A percentile compares a stretch with the other conserved stretches of the same genome.
Conservation (phyloP, 2,329 filamentous ascomycete species). For the Sclerotinia sclerotiorum region DNA sequence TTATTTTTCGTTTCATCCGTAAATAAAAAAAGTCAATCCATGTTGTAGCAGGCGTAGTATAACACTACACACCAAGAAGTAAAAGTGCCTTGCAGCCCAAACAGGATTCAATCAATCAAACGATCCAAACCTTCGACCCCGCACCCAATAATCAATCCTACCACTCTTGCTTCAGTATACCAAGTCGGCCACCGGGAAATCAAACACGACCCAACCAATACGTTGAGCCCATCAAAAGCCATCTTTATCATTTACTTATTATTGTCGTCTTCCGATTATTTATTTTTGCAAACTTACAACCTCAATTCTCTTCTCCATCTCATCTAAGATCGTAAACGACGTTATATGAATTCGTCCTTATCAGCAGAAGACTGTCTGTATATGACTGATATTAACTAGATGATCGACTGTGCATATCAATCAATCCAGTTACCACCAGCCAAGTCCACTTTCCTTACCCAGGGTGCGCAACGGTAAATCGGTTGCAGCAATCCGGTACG, state of each 20-base stretch:
- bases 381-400: slow-evolving; percentile 18
- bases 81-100: slow-evolving; percentile 18
- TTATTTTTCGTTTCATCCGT: not conserved
- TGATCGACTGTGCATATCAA: slow-evolving; percentile 18
- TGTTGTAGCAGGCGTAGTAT: not conserved
- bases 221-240: slow-evolving; percentile 6
- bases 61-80: not conserved
- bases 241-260: not conserved
- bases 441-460: not conserved
- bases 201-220: slow-evolving; percentile 8
- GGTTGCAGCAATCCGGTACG: slow-evolving; percentile 8
- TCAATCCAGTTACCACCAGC: not conserved
- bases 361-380: slow-evolving; percentile 10
- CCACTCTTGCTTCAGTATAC: slow-evolving; percentile 14
- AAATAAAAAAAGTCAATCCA: not conserved
- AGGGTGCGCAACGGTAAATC: slow-evolving; percentile 1
- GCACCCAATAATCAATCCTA: slow-evolving; percentile 18
- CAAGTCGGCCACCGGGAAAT: slow-evolving; percentile 19
- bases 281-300: not conserved
- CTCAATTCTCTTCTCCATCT: not conserved
- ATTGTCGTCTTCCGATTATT: not conserved
- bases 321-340: slow-evolving; percentile 4
- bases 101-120: slow-evolving; percentile 3
- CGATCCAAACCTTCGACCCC: slow-evolving; percentile 17
- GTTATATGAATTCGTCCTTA: not conserved